Evolutionary conservation across 768 basidiomycete species (phyloP).

Genomic region (Boletus subcaerulescens): DNA sequence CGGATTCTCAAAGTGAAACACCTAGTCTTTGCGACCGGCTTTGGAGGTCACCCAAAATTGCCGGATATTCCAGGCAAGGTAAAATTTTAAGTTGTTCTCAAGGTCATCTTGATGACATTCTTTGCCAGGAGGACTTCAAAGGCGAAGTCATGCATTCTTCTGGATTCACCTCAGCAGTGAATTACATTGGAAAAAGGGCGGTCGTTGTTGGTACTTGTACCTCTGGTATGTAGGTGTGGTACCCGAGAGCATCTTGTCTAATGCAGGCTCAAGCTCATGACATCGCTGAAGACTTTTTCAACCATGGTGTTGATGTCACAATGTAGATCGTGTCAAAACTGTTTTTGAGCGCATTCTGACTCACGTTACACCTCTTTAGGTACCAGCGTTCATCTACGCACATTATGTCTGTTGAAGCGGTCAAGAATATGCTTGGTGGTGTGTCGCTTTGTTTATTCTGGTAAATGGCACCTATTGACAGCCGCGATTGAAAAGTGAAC

Average conservation of each 20-base stretch:
- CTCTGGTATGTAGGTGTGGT: slow-evolving; percentile 39
- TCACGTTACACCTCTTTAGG: slow-evolving; percentile 1
- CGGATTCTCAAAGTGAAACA: slow-evolving; percentile 44
- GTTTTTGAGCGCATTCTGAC: not conserved
- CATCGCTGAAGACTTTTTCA: slow-evolving; percentile 35
- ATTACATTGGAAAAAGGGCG: slow-evolving; percentile 59
- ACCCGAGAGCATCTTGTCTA: not conserved
- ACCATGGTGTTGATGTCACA: slow-evolving; percentile 29
- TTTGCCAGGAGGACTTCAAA: slow-evolving; percentile 45
- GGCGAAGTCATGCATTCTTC: slow-evolving; percentile 55
- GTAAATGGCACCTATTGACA: not conserved
- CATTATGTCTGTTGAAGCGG: not conserved
- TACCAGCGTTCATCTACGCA: slow-evolving; percentile 1
- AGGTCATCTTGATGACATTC: not conserved
- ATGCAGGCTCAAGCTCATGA: slow-evolving; percentile 30
- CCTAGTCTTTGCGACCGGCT: slow-evolving; percentile 55
- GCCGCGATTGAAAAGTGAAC: not conserved
- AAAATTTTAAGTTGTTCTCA: slow-evolving; percentile 26
- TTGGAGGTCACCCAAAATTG: slow-evolving; percentile 42
- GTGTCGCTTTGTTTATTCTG: not conserved
- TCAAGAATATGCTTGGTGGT: not conserved
- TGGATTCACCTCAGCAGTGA: slow-evolving; percentile 44
- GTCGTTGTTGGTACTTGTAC: slow-evolving; percentile 64
- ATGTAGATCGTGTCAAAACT: slow-evolving; percentile 14
- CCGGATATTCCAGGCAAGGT: slow-evolving; percentile 48